Conservation (phyloP, 2,329 filamentous ascomycete species). For the Lachnellula cervina region DNA sequence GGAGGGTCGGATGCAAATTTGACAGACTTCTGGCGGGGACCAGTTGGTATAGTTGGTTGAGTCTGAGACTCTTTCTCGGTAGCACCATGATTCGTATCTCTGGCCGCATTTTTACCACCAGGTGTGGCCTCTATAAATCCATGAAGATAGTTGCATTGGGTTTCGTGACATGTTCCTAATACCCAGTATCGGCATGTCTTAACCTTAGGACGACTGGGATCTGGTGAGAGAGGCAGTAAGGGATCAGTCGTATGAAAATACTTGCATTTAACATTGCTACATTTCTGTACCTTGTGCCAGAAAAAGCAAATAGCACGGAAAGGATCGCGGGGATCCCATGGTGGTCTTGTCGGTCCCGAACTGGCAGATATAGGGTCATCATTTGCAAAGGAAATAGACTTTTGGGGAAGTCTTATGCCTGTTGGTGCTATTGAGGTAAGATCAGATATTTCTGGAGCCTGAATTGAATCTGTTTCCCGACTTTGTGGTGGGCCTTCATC, state of each 20-base stretch:
- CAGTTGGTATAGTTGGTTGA: too few relatives aligned
- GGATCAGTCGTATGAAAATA: background rate
- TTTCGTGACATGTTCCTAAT: background rate
- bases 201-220: background rate
- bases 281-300: background rate
- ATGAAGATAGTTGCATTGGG: background rate
- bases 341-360: background rate
- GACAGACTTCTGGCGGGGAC: constrained; percentile 8
- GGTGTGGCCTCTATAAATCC: background rate
- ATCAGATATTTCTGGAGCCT: too few relatives aligned
- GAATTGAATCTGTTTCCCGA: too few relatives aligned
- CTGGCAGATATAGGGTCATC: too few relatives aligned
- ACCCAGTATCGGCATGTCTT: background rate
- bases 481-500: too few relatives aligned
- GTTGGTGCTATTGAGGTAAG: too few relatives aligned
- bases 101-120: too few relatives aligned
- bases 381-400: too few relatives aligned
- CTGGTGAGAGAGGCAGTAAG: background rate
- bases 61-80: background rate
- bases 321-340: background rate
- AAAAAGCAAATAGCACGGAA: background rate
- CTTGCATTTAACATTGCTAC: background rate
- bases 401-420: too few relatives aligned
- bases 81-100: background rate
- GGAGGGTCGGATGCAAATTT: constrained; percentile 7